phyloP scores from a whole-genome alignment of 495 filamentous ascomycete species.

The Penicillium cosmopolitanum region DNA sequence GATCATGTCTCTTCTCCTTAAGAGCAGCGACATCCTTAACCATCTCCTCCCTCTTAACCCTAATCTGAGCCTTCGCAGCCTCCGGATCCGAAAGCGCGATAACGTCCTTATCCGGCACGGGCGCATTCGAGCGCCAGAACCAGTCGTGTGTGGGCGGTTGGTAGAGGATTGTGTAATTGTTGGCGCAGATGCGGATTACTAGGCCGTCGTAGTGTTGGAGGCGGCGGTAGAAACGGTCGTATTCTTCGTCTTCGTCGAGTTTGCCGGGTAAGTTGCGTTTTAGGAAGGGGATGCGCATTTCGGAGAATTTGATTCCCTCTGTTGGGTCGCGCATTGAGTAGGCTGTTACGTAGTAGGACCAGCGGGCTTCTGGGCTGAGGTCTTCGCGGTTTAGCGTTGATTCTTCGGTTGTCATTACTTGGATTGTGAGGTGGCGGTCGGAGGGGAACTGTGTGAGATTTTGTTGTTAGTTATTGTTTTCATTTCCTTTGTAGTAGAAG shows the following conservation, averaged over 20 bases:
- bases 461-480: constrained; percentile 20
- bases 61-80: constrained; percentile 25
- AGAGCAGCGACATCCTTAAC: constrained; percentile 48
- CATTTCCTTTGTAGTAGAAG: constrained; percentile 12
- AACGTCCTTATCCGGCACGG: constrained; percentile 24
- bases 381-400: constrained; percentile 71
- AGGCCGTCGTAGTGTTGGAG: constrained; percentile 73
- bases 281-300: constrained; percentile 68
- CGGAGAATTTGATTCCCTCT: constrained; percentile 72
- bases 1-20: constrained; percentile 60
- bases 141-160: constrained; percentile 68
- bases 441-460: constrained; percentile 52
- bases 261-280: constrained; percentile 72
- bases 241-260: constrained; percentile 52
- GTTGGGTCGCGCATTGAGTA: constrained; percentile 88
- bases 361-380: constrained; percentile 62
- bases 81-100: constrained; percentile 15
- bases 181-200: constrained; percentile 76
- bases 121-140: constrained; percentile 50
- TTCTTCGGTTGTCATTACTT: constrained; percentile 78
- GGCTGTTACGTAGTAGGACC: constrained; percentile 93
- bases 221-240: constrained; percentile 53
- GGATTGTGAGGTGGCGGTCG: constrained; percentile 62
- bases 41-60: constrained; percentile 46
- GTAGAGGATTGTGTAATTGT: constrained; percentile 81